Base-by-base conservation (phyloP, 2,329 filamentous ascomycete genomes). In the Aspergillus caelatus region DNA sequence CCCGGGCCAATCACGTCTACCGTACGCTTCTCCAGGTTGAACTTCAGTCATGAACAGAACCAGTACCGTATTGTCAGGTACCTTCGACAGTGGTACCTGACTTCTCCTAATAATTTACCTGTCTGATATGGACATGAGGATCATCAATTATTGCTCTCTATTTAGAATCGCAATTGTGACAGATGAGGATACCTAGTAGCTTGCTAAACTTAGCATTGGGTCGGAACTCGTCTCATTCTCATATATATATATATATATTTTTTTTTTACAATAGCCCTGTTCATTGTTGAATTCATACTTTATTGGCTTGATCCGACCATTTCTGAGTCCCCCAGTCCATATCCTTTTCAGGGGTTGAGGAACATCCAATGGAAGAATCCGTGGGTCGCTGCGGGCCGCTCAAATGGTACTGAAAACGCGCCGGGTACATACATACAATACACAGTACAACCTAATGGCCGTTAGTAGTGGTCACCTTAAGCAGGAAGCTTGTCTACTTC, bases 1-100 rank as follows among this genome's bases (percentile, higher is more conserved):
- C 50, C 71, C 26, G 4, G 14, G 16, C 46, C 70, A 73, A 73
- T 72, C 71, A 75, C 67, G 61, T 60, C 56, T 61, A 58, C 56
- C 59, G 56, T 23, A 62, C 57, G 9, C 45, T 67, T 66, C 68
- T 67, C 70, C 68, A 69, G 68, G 66, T 57, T 50, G 34, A 30
- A 53, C 11, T 23, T 23, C n/a, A 21, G 28, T 30, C 8, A 21
- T 16, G 11, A 48, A 58, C 6, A 5, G 16, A 21, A 34, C 19
- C 30, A 4, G 26, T 59, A 12, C 45, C 4, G 48, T n/a, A 52
- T n/a, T 52, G 28, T 34, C 48, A 34, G 26, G 16, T 50, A 50
- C 46, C 7, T 19, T 16, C 3, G 23, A 50, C 23, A 30, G 43
- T n/a, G n/a, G 60, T 62, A 58, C 46, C 54, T 59, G 50, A 16